phyloP scores from a whole-genome alignment of 495 filamentous ascomycete species.

The Aspergillus nidulans region DNA sequence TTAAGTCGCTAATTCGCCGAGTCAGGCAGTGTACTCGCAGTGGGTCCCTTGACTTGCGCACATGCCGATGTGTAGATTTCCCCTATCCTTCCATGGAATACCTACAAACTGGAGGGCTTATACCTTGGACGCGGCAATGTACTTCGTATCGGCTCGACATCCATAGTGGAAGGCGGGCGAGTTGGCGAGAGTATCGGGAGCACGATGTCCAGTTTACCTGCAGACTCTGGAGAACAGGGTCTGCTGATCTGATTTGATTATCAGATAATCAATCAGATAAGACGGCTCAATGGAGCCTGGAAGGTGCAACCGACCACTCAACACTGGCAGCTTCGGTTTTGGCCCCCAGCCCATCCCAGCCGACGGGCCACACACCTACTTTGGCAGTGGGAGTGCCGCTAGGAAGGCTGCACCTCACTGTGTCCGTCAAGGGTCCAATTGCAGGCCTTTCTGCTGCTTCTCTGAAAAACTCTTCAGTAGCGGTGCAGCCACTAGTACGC shows the following conservation, averaged over 20 bases:
- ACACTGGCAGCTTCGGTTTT: neutral
- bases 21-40: neutral
- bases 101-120: neutral
- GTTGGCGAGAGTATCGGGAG: too few species aligned
- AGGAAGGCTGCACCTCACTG: neutral
- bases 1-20: neutral
- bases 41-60: neutral
- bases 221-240: neutral
- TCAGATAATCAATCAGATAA: constrained; percentile 12
- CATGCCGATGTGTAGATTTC: neutral
- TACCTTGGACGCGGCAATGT: neutral
- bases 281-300: neutral
- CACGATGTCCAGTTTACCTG: too few species aligned
- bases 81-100: neutral
- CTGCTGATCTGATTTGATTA: neutral
- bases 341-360: neutral
- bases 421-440: neutral
- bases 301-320: neutral
- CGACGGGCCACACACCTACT: neutral
- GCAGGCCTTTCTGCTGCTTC: neutral
- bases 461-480: neutral
- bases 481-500: neutral
- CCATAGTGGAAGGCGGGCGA: too few species aligned
- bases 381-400: neutral
- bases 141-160: too few species aligned